A percentile compares a stretch with the other conserved stretches of the same genome.
phyloP scores from a whole-genome alignment of 2,329 filamentous ascomycete genomes.

The Paraphoma chrysanthemicola region DNA sequence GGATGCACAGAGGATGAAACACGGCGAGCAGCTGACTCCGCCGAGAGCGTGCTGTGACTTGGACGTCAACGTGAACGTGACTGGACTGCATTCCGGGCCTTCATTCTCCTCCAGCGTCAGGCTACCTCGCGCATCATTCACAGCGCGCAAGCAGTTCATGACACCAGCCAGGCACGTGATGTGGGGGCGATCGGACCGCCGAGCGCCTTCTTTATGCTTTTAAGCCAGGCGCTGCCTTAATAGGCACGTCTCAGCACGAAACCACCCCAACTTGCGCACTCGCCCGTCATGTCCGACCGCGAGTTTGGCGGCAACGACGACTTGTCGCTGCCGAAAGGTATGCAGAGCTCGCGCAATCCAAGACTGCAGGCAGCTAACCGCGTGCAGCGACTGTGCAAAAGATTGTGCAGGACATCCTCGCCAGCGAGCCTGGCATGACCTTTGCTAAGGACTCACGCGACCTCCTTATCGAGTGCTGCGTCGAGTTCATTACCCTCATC shows the following conservation, averaged over 20 bases:
- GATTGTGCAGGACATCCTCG: slow-evolving; percentile 94
- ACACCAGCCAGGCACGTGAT: background rate
- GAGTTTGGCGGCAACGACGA: slow-evolving; percentile 54
- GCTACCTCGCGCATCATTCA: no score
- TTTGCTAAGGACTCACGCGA: slow-evolving; percentile 97
- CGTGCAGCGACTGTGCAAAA: slow-evolving; percentile 71
- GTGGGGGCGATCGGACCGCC: background rate
- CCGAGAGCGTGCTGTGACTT: background rate
- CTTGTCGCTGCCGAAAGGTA: slow-evolving; percentile 51
- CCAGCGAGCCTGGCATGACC: slow-evolving; percentile 75
- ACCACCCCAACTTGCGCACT: slow-evolving; percentile 16
- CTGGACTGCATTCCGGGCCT: no score
- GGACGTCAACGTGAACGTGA: background rate
- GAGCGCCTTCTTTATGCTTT: slow-evolving; percentile 11
- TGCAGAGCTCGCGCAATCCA: slow-evolving; percentile 2
- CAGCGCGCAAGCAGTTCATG: background rate
- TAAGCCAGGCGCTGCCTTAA: slow-evolving; percentile 2
- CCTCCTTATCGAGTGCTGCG: slow-evolving; percentile 95
- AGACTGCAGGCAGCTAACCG: slow-evolving; percentile 19
- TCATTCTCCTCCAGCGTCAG: no score
- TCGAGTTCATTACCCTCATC: slow-evolving; percentile 98
- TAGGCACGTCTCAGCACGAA: background rate
- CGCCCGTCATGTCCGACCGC: slow-evolving; percentile 49
- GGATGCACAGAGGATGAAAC: slow-evolving; percentile 4
- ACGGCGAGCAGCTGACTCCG: background rate